Evolutionary conservation across 1,284 basidiomycete genomes (phyloP).

Genomic region (Cryptococcus floricola): DNA sequence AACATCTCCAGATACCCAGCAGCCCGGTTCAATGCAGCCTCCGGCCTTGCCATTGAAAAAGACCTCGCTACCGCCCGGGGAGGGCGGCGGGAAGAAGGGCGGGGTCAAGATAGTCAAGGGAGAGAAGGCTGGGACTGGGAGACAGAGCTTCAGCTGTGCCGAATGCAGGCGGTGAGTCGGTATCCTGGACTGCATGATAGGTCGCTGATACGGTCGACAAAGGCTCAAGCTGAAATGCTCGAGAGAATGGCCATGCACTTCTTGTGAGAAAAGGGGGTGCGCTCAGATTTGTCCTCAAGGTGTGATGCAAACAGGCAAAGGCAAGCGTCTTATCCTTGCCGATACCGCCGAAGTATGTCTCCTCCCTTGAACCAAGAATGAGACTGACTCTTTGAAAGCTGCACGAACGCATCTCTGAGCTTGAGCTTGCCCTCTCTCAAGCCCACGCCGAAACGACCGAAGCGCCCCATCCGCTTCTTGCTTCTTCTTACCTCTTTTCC

Average conservation of each 20-base stretch:
- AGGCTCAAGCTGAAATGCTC: conserved; percentile 46
- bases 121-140: conserved; percentile 17
- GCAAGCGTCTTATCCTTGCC: conserved; percentile 44
- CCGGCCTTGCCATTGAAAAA: not conserved
- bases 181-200: not conserved
- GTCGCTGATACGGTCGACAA: conserved; percentile 1
- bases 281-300: conserved; percentile 46
- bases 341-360: conserved; percentile 38
- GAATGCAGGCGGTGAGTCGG: conserved; percentile 37
- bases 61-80: not conserved
- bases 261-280: conserved; percentile 43
- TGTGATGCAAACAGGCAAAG: conserved; percentile 40
- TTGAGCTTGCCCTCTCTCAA: conserved; percentile 41
- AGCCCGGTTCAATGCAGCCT: not conserved
- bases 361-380: not conserved
- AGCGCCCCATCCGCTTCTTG: conserved; percentile 35
- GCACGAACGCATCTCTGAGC: conserved; percentile 37
- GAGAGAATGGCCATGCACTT: conserved; percentile 43
- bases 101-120: conserved; percentile 2
- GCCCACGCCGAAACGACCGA: conserved; percentile 26
- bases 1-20: not conserved
- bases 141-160: conserved; percentile 39
- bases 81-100: not conserved
- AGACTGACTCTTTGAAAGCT: conserved; percentile 18
- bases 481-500: conserved; percentile 31